Evolutionary conservation across 306 rosid species (phyloP).

Genomic region (Quercus glauca): DNA sequence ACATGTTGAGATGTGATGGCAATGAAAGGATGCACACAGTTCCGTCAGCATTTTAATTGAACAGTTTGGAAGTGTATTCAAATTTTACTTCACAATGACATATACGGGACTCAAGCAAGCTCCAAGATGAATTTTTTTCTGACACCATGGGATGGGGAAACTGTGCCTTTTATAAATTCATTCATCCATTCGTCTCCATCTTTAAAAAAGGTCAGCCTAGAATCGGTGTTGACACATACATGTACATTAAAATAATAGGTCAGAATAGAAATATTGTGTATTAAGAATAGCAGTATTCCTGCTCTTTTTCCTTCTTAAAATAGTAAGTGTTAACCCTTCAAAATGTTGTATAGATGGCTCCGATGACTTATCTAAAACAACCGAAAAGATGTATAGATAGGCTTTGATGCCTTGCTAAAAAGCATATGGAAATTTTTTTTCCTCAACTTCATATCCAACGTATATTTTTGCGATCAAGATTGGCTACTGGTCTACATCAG

Average conservation of each 20-base stretch:
- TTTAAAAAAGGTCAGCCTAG: constrained; percentile 24
- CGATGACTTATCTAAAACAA: neutral
- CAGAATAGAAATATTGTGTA: constrained; percentile 31
- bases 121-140: constrained; percentile 15
- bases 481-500: neutral
- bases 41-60: constrained; percentile 22
- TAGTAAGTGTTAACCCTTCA: constrained; percentile 9
- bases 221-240: constrained; percentile 24
- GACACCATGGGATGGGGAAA: constrained; percentile 13
- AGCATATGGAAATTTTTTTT: constrained; percentile 3
- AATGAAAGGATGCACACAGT: neutral
- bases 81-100: constrained; percentile 3
- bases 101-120: constrained; percentile 1
- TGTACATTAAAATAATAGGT: constrained; percentile 46
- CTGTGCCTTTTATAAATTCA: constrained; percentile 19
- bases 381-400: constrained; percentile 17
- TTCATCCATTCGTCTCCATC: neutral
- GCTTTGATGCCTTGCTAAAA: constrained; percentile 28
- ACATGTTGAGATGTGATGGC: neutral
- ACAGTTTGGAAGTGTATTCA: constrained; percentile 29
- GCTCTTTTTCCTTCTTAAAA: constrained; percentile 8
- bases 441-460: neutral
- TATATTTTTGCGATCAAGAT: neutral
- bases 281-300: constrained; percentile 25
- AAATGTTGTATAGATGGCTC: constrained; percentile 33